Percentiles rank a stretch among this genome's conserved stretches.
Conservation (phyloP, 2,329 filamentous ascomycete species). For the Pseudogymnoascus sp. region DNA sequence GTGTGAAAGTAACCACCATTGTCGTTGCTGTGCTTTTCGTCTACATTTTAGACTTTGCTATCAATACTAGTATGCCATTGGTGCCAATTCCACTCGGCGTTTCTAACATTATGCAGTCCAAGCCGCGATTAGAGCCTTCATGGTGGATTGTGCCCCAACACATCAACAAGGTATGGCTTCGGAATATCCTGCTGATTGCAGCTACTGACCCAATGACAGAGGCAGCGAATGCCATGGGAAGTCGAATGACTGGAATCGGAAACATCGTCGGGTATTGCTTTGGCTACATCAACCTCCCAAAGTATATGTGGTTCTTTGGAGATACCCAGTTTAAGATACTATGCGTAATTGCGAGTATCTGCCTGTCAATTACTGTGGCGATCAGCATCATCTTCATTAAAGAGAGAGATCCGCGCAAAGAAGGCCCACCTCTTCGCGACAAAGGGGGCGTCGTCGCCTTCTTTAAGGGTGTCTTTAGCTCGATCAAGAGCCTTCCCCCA, state of each 20-base stretch:
- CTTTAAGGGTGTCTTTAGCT: slow-evolving; percentile 67
- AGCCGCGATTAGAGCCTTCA: slow-evolving; percentile 83
- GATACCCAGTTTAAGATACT: slow-evolving; percentile 88
- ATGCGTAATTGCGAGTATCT: slow-evolving; percentile 72
- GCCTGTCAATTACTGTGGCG: slow-evolving; percentile 58
- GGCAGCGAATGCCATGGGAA: slow-evolving; percentile 88
- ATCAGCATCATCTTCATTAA: slow-evolving; percentile 61
- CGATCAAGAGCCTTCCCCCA: slow-evolving; percentile 68
- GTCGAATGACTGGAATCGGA: slow-evolving; percentile 73
- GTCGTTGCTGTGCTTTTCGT: slow-evolving; percentile 75
- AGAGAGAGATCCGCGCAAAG: slow-evolving; percentile 72
- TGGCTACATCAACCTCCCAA: slow-evolving; percentile 72
- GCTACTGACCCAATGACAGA: slow-evolving; percentile 38
- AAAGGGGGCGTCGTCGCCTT: slow-evolving; percentile 64
- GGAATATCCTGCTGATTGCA: neutral
- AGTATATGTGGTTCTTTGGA: slow-evolving; percentile 68
- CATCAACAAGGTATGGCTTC: slow-evolving; percentile 62
- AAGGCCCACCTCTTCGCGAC: slow-evolving; percentile 51
- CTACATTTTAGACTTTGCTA: slow-evolving; percentile 85
- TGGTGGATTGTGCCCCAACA: slow-evolving; percentile 83
- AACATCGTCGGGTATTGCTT: slow-evolving; percentile 88
- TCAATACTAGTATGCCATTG: slow-evolving; percentile 66
- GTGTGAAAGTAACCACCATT: slow-evolving; percentile 59
- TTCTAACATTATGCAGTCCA: slow-evolving; percentile 49
- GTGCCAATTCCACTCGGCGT: neutral